phyloP scores from a whole-genome alignment of 208 protist genomes.

The Tritrichomonas musculus region DNA sequence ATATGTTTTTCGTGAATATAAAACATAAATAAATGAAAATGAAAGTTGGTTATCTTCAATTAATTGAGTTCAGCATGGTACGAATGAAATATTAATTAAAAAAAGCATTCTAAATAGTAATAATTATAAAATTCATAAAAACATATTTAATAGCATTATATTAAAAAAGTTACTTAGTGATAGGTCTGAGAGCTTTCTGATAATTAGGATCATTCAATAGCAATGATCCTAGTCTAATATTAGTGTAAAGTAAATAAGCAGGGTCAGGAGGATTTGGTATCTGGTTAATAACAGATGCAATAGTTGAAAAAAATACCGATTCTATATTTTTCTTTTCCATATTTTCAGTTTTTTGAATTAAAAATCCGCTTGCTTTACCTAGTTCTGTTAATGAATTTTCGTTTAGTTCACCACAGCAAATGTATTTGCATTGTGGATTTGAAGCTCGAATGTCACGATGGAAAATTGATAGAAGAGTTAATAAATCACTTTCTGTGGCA shows the following conservation, averaged over 20 bases:
- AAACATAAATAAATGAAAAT: too few species aligned
- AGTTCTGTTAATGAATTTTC: neutral
- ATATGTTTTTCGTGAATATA: too few species aligned
- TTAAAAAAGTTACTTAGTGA: too few species aligned
- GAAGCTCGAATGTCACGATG: neutral
- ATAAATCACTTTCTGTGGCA: neutral
- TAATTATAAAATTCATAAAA: too few species aligned
- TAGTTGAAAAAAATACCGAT: neutral
- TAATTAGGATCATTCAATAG: neutral
- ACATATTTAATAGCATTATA: too few species aligned
- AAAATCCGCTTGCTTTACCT: conserved; percentile 19
- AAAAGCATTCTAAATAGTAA: too few species aligned
- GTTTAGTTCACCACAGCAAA: neutral
- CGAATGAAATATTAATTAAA: too few species aligned
- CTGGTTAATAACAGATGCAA: neutral
- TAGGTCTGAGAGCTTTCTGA: neutral
- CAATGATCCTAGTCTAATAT: conserved; percentile 18
- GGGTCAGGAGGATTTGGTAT: conserved; percentile 27
- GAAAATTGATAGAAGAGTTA: neutral
- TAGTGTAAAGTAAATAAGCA: neutral
- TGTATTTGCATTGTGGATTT: neutral
- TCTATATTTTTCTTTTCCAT: neutral
- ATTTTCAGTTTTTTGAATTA: neutral
- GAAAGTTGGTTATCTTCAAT: too few species aligned
- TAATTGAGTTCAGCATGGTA: too few species aligned